Evolutionary conservation across 2,329 filamentous ascomycete species (phyloP).

Genomic region (Aspergillus brunneoviolaceus): DNA sequence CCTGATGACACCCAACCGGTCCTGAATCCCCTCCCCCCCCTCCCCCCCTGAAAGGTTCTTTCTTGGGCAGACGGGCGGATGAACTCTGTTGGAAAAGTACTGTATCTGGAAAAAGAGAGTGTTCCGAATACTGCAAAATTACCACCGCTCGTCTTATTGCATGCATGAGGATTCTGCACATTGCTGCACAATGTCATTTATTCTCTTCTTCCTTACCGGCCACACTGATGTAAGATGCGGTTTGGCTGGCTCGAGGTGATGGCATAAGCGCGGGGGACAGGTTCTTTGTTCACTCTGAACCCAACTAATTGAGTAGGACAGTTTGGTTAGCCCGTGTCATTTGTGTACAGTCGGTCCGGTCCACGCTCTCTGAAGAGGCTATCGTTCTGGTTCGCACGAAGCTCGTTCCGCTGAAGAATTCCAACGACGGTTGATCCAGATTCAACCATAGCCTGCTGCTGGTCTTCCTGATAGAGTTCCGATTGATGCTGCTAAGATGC

Average conservation of each 20-base stretch:
- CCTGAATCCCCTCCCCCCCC: background rate
- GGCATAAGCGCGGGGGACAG: background rate
- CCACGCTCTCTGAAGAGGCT: background rate
- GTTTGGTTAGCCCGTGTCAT: background rate
- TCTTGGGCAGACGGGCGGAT: background rate
- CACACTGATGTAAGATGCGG: background rate
- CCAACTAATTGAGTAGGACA: background rate
- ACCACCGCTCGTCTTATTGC: background rate
- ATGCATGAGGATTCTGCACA: background rate
- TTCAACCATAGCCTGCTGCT: too few relatives aligned
- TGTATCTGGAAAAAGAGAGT: too few relatives aligned
- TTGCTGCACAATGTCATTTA: background rate
- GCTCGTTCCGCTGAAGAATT: too few relatives aligned
- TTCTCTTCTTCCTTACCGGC: background rate
- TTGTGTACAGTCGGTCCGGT: background rate
- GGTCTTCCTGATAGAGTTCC: too few relatives aligned
- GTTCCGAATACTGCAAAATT: too few relatives aligned
- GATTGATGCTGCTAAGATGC: too few relatives aligned
- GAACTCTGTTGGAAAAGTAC: background rate
- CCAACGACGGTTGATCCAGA: too few relatives aligned
- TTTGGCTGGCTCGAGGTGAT: background rate
- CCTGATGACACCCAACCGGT: conserved; percentile 12
- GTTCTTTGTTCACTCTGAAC: background rate
- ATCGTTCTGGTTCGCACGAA: too few relatives aligned
- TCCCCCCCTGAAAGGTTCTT: background rate